Base-by-base conservation (phyloP, 305 asterid genomes). In the Rubia tinctorum region DNA sequence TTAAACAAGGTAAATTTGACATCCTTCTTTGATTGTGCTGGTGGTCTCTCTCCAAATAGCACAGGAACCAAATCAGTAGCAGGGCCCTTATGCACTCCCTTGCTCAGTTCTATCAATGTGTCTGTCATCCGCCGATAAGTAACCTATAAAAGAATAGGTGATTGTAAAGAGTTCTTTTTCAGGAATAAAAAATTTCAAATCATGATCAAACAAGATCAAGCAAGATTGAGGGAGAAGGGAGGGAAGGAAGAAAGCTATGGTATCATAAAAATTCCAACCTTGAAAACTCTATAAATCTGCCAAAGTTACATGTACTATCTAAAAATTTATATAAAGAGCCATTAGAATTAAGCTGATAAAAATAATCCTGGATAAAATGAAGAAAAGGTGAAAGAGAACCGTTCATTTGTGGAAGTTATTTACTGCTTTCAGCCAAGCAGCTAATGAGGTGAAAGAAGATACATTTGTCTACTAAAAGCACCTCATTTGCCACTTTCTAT, bases 401-500 rank as follows among this genome's bases (percentile, higher is more conserved):
- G 10, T 44, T 20, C 25, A 17, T 25, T 44, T 61, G 20, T 8
- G 5, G 51, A 60, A 23, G 17, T 47, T 10, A 12, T 27, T n/a
- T 47, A 20, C 45, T 59, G 58, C 51, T 65, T 73, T 6, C 4
- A 73, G 23, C n/a, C 22, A 56, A 44, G 25, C 43, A 61, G 55
- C 56, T 7, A 20, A 15, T 13, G 40, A 71, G 63, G 22, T 27
- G 30, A 72, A 12, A 66, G 68, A 69, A 30, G 43, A 44, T 42
- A 62, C 55, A 53, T 20, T 37, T 18, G 13, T n/a, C 66, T 55
- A 37, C 61, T 65, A 73, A 72, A 11, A 25, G 68, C 88, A 95
- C 98, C 99, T 95, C 99, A 80, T 95, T 95, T 73, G 98, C 96
- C 79, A 95, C 72, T 82, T 89, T 92, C 83, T 92, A 96, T 71